phyloP scores from a whole-genome alignment of 768 basidiomycete genomes.

The Neoboletus brunneissimus region DNA sequence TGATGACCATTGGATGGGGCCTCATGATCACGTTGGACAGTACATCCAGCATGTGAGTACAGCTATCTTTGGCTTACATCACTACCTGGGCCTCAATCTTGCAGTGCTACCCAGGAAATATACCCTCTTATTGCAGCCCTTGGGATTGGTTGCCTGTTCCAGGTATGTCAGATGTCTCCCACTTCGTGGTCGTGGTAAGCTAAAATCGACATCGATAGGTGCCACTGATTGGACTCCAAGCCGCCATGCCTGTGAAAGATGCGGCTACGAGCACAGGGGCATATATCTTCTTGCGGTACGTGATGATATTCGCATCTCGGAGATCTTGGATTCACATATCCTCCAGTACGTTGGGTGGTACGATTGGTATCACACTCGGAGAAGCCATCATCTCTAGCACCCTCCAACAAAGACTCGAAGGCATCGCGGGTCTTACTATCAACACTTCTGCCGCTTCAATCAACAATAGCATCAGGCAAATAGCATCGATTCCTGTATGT shows the following conservation, averaged over 20 bases:
- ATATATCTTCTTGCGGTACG: conserved; percentile 33
- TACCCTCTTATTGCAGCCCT: conserved; percentile 33
- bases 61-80: neutral
- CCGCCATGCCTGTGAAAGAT: conserved; percentile 45
- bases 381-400: conserved; percentile 69
- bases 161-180: conserved; percentile 10
- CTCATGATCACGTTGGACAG: conserved; percentile 38
- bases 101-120: conserved; percentile 32
- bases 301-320: neutral
- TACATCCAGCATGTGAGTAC: conserved; percentile 28
- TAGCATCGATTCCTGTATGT: conserved; percentile 35
- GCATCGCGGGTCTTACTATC: conserved; percentile 26
- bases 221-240: conserved; percentile 39
- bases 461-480: conserved; percentile 44
- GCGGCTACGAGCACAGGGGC: conserved; percentile 43
- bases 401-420: conserved; percentile 15
- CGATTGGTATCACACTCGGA: conserved; percentile 71
- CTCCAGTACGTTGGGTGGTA: conserved; percentile 63
- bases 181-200: neutral
- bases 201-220: conserved; percentile 6
- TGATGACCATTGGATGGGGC: conserved; percentile 36
- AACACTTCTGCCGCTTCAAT: conserved; percentile 44
- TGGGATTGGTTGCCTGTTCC: conserved; percentile 37
- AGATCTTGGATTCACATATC: neutral
- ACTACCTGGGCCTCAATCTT: neutral